Evolutionary conservation across 2,329 filamentous ascomycete species (phyloP), one percentile per base, ranked within the genome.

Genomic region (Neonectria sp.): DNA sequence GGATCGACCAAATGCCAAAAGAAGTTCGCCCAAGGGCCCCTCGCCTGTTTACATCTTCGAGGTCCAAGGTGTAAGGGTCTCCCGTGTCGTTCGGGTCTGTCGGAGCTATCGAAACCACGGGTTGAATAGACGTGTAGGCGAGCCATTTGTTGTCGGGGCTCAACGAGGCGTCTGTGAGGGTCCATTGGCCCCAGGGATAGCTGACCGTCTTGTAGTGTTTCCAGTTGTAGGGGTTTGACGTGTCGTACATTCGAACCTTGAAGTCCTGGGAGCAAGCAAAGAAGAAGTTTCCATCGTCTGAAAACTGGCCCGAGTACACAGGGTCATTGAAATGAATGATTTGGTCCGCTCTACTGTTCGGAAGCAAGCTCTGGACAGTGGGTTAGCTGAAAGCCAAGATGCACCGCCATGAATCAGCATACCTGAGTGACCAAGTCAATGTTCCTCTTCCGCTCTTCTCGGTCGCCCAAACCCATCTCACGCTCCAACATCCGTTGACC

Each of bases 271-370:
- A 93, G 76, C 93, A 96, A 6, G 92, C 91, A 78, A 95, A 98
- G 84, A 98, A 98, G 84, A 98, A 98, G 80, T 97, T 97, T 29
- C 96, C 96, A 75, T 99, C 96, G 71, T 97, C 93, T 0, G 94
- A 97, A 79, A 98, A 99, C 78, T 98, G 95, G 1, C 96, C 96
- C 3, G 94, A 97, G 77, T 98, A 98, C 60, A 96, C 95, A 46
- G 94, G 91, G 6, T 92, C 88, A 62, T 95, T 90, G 78, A 95
- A 97, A 75, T 97, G 93, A 68, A 98, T 92, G 68, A 97, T 93
- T 76, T 93, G 93, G 77, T 98, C 95, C 1, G 94, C 92, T 27
- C 88, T 88, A 0, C 91, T 92, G 3, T 88, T 88, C 0, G 96
- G 95, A 65, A 98, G 90, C 83, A 97, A 87, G 33, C 88, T 88